Evolutionary conservation across 108 stramenopile species (phyloP).

Genomic region (Mayamaea pseudoterrestris): DNA sequence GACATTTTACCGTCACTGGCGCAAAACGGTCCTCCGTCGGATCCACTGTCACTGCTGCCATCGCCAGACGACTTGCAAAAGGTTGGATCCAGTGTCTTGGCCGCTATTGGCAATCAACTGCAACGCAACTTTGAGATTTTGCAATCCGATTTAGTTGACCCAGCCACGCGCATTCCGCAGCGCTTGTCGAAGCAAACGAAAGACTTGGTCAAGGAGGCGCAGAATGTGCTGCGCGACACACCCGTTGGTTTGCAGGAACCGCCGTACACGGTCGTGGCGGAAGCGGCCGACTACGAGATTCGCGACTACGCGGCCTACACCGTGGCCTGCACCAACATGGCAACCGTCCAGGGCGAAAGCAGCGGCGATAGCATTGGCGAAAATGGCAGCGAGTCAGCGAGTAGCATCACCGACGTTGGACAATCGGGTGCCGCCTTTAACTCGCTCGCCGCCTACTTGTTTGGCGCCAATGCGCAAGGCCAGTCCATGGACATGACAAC

Average conservation of each 20-base stretch:
- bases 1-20: slow-evolving; percentile 68
- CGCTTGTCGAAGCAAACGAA: slow-evolving; percentile 44
- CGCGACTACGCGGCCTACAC: slow-evolving; percentile 72
- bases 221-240: slow-evolving; percentile 50
- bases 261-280: slow-evolving; percentile 46
- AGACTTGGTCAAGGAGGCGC: slow-evolving; percentile 50
- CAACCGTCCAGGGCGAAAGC: too few relatives aligned
- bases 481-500: slow-evolving; percentile 86
- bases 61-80: slow-evolving; percentile 17
- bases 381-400: slow-evolving; percentile 18
- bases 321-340: slow-evolving; percentile 56
- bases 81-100: slow-evolving; percentile 37
- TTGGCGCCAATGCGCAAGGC: slow-evolving; percentile 78
- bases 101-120: slow-evolving; percentile 53
- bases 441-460: slow-evolving; percentile 82
- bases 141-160: slow-evolving; percentile 62
- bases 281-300: slow-evolving; percentile 60
- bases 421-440: slow-evolving; percentile 70
- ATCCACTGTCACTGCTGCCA: neutral
- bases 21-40: neutral
- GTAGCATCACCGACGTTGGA: slow-evolving; percentile 27
- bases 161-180: slow-evolving; percentile 35
- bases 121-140: slow-evolving; percentile 36
- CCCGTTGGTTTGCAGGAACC: slow-evolving; percentile 77
- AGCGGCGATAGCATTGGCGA: too few relatives aligned